Evolutionary conservation across 495 filamentous ascomycete species (phyloP).

Genomic region (Chaetomium tenue): DNA sequence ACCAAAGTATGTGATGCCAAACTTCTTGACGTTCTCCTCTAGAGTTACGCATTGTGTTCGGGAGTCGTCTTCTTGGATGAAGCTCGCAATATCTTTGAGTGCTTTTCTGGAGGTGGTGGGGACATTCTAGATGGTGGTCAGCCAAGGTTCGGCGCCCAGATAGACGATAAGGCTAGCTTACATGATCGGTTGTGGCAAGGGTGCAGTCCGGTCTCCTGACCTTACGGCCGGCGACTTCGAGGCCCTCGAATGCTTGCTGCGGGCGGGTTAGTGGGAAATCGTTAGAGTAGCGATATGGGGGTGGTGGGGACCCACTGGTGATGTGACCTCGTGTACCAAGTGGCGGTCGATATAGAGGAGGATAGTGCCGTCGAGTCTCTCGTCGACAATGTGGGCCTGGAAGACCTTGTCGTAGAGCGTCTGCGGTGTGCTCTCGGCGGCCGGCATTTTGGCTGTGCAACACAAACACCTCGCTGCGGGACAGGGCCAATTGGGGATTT

Average conservation of each 20-base stretch:
- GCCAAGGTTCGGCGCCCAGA: not conserved
- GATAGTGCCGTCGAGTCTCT: conserved; percentile 88
- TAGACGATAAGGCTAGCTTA: conserved; percentile 47
- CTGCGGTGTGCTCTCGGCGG: conserved; percentile 69
- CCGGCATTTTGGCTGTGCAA: conserved; percentile 63
- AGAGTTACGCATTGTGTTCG: conserved; percentile 90
- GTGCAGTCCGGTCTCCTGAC: conserved; percentile 96
- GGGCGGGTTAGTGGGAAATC: not conserved
- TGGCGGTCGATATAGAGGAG: conserved; percentile 94
- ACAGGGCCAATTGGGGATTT: not conserved
- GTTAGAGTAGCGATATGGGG: too few relatives aligned
- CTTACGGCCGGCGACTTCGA: conserved; percentile 78
- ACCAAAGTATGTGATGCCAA: conserved; percentile 95
- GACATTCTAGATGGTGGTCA: conserved; percentile 64
- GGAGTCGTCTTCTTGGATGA: conserved; percentile 93
- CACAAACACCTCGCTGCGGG: not conserved
- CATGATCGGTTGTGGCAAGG: conserved; percentile 93
- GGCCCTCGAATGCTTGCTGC: conserved; percentile 94
- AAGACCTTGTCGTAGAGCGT: conserved; percentile 99
- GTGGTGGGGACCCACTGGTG: conserved; percentile 56
- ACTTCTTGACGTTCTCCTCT: conserved; percentile 95
- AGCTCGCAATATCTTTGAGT: conserved; percentile 80
- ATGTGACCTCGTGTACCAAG: conserved; percentile 97
- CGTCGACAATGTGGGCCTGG: conserved; percentile 86
- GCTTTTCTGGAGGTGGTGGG: conserved; percentile 85